Conservation (phyloP, 164 flowering plant genomes). For the Stephania japonica region DNA sequence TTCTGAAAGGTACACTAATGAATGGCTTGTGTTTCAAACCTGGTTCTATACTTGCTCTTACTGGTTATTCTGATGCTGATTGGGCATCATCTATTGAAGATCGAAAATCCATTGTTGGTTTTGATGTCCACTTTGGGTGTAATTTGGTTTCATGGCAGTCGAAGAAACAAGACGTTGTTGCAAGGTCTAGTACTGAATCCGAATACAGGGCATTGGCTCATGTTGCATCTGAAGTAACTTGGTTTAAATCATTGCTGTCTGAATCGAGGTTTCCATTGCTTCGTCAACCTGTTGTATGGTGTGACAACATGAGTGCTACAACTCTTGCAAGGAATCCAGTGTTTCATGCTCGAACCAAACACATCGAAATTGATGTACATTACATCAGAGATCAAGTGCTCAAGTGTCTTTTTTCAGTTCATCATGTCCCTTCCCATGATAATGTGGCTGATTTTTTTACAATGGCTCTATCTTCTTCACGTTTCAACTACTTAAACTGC, state of each 20-base stretch:
- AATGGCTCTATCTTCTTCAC: neutral
- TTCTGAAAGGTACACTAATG: neutral
- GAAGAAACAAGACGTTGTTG: too few relatives aligned
- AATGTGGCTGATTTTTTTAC: neutral
- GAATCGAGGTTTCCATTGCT: neutral
- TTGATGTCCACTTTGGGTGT: too few relatives aligned
- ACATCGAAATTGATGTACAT: neutral
- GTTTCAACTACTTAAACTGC: neutral
- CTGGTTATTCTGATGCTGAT: neutral
- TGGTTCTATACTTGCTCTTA: neutral
- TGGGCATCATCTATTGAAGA: neutral
- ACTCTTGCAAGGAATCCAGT: neutral
- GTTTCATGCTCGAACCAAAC: neutral
- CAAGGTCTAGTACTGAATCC: neutral
- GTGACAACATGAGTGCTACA: neutral
- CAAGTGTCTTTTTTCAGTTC: neutral
- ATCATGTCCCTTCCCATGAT: neutral
- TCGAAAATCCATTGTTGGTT: too few relatives aligned
- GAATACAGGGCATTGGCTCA: neutral
- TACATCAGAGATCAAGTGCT: too few relatives aligned
- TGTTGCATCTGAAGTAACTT: neutral
- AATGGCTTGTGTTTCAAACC: neutral
- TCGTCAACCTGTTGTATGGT: neutral
- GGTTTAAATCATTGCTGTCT: neutral
- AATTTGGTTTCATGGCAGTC: too few relatives aligned